Evolutionary conservation across 192 early-diverging fungal species (phyloP), one percentile per base, ranked within the genome.

Genomic region (Coemansia sp.): DNA sequence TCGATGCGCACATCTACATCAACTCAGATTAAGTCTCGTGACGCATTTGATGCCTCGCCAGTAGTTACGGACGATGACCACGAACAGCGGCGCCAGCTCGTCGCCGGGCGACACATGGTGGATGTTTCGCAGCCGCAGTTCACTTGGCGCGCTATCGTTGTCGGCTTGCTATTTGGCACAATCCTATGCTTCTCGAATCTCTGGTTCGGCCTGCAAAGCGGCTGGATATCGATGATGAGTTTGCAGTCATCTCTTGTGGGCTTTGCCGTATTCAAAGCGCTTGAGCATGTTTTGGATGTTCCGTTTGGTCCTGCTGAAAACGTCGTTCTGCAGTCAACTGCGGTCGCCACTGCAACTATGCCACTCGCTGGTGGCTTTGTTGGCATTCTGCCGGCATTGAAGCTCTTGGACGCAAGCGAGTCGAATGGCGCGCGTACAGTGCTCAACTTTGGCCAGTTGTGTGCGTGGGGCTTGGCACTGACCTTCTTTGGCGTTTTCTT

Each of bases 401-500:
- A 89, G 63, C 81, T 88, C 70, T 77, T 94, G 66, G 87, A 85
- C 4, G 63, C 46, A 2, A 76, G 81, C 14, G 91, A 92, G 66
- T 75, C 87, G 19, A 77, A 79, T 21, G 85, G 68, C 0, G 82
- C 76, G 14, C 84, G 86, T 0, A 85, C 89, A 3, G 69, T 83
- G 39, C 71, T 90, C 19, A 76, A 73, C 39, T 82, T 73, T 39
- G 79, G 77, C 36, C 75, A 87, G 63, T 69, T 94, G 42, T 84
- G 93, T 39, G 72, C 91, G 1, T 94, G 91, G 91, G 88, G 89
- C 19, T 57, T 94, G 36, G 92, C 86, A 5, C 78, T 91, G 61
- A 89, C 93, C 16, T 93, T 93, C 74, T 95, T 92, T 84, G 94
- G 94, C n/a, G 89, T 95, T 3, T 95, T 94, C 78, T 94, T 94